Base-by-base conservation (phyloP, 2,329 filamentous ascomycete genomes). In the Nemania bipapillata region DNA sequence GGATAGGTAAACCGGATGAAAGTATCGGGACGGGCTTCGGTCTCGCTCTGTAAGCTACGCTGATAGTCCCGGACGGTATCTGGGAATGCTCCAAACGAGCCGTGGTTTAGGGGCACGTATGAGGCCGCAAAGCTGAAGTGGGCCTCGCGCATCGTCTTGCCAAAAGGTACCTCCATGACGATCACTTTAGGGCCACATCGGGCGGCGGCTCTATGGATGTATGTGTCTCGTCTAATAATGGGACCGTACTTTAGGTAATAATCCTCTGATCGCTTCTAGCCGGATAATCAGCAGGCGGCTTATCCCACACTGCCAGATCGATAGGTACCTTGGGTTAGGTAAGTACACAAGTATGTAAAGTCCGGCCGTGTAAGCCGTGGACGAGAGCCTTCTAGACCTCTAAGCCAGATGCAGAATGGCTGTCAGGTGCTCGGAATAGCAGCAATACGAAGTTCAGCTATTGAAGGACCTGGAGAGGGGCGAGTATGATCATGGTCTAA, bases 71-170 rank as follows among this genome's bases (percentile, higher is more conserved):
- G 85, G 49, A 94, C 82, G 1, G 79, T 71, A 4, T 76, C 79
- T 2, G 92, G 91, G 73, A 87, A 89, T 0, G 89, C 86, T 17
- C 91, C 91, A 76, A 90, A 93, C 1, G 90, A 92, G 63, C 91
- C 88, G 52, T 81, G 79, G 65, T 81, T 80, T 32, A 80, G 68
- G 6, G 76, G 77, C 76, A 72, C 77, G 63, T 80, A 80, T 11
- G 71, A 74, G 3, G 72, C 50, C 15, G 76, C 75, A 50, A 79
- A 80, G 53, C 69, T 72, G 70, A 80, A 80, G 54, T 79, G 76
- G 22, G 72, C 72, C 12, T 71, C 72, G 32, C 76, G 76, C 74
- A 79, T 78, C 68, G 71, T 60, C 30, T 64, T 73, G n/a, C 76
- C 76, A 62, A 77, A 77, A 24, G 67, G 63, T 24, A 40, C 30